Evolutionary conservation across 2,329 filamentous ascomycete genomes (phyloP), one percentile per base, ranked within the genome.

Genomic region (Phoma sp.): DNA sequence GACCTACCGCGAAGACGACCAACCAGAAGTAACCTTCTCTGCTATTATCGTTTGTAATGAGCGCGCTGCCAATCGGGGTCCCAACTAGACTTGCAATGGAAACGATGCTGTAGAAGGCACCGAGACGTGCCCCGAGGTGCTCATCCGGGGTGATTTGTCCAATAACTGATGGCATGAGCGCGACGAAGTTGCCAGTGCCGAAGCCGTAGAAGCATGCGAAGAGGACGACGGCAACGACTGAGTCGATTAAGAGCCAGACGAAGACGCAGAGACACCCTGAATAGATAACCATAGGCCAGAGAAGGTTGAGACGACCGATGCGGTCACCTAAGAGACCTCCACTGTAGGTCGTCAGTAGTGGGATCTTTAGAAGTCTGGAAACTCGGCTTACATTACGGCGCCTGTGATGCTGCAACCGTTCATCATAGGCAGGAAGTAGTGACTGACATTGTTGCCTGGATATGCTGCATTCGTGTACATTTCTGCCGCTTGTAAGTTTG

Each of bases 151-250:
- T 87, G 58, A 92, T 88, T 65, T 92, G 88, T 1, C 87, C 88
- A 21, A 92, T 78, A 13, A 89, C 77, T 0, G 87, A 82, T 0
- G 89, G 86, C 0, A 80, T 79, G 17, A 91, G 76, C 0, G 84
- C 84, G 32, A 89, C 83, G 63, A 87, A 89, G 2, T 84, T 84
- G 12, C 89, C 89, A 0, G 85, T 87, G 13, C 82, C 82, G 69
- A 91, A 90, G 17, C 88, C 89, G 62, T 89, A 92, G 6, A 90
- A 73, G n/a, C 82, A 78, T 12, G 83, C 81, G 70, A 90, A 91
- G 32, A 85, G 78, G 44, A 91, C 81, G 54, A 88, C 84, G 1
- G 84, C 81, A 0, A 82, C 81, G 9, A 86, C 82, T 33, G 78
- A 77, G 3, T 55, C 40, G 6, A 65, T 62, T 2, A 69, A 80